phyloP scores from a whole-genome alignment of 2,329 filamentous ascomycete genomes.

The Colletotrichum siamense region DNA sequence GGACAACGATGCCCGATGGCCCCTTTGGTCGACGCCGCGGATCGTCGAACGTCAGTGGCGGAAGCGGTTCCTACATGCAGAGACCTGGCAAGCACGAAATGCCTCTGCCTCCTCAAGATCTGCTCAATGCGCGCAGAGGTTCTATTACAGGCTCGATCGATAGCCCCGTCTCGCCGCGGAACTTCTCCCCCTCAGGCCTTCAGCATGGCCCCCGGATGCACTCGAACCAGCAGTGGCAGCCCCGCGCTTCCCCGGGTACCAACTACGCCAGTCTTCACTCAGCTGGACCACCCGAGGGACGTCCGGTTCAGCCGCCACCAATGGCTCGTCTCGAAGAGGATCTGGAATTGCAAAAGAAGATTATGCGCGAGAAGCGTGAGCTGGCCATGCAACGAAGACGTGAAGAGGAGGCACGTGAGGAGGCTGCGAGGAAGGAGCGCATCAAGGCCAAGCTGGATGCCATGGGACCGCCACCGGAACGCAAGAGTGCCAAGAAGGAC shows the following conservation, averaged over 20 bases:
- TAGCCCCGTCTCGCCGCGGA: conserved; percentile 53
- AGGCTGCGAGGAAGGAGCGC: conserved; percentile 73
- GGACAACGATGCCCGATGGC: conserved; percentile 66
- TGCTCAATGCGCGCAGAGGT: conserved; percentile 48
- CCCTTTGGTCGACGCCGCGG: conserved; percentile 78
- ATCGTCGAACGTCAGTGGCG: conserved; percentile 91
- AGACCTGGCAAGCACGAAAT: conserved; percentile 55
- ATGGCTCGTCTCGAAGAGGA: conserved; percentile 55
- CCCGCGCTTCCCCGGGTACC: conserved; percentile 48
- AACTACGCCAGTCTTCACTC: conserved; percentile 45
- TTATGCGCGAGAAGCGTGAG: conserved; percentile 76
- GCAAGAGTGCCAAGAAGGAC: conserved; percentile 62
- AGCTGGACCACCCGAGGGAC: conserved; percentile 30
- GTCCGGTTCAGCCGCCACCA: conserved; percentile 32
- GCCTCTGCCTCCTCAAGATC: conserved; percentile 46
- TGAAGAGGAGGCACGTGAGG: conserved; percentile 74
- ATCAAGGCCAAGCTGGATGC: conserved; percentile 76
- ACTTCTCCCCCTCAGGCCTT: conserved; percentile 42
- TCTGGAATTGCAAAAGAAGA: conserved; percentile 68
- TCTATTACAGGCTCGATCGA: conserved; percentile 58
- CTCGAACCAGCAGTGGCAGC: conserved; percentile 20
- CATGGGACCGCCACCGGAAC: conserved; percentile 69
- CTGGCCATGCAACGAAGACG: conserved; percentile 70
- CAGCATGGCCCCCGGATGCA: conserved; percentile 33
- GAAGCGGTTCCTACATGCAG: conserved; percentile 73